phyloP scores from a whole-genome alignment of 202 grass and related monocot species.

The Hordeum pubiflorum region DNA sequence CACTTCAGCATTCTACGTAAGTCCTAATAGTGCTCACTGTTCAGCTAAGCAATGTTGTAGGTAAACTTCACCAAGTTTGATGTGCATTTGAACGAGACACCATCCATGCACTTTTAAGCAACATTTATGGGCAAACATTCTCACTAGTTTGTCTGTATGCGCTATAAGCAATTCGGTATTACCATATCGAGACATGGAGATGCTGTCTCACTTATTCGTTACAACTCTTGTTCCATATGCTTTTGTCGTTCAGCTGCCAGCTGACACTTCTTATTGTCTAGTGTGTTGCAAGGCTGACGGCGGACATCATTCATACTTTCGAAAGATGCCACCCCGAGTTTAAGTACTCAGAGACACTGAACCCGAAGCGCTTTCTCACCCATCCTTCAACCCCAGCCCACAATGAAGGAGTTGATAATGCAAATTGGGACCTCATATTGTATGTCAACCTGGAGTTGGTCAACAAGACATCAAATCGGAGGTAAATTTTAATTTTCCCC shows the following conservation, averaged over 20 bases:
- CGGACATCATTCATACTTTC: conserved; percentile 65
- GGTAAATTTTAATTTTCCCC: conserved; percentile 46
- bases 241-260: not conserved
- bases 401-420: conserved; percentile 95
- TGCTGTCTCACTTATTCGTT: not conserved
- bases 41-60: not conserved
- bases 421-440: conserved; percentile 85
- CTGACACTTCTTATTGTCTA: conserved; percentile 36
- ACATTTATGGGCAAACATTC: not conserved
- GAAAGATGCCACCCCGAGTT: conserved; percentile 61
- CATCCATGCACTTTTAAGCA: not conserved
- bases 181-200: not conserved
- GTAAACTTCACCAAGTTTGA: not conserved
- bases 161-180: not conserved
- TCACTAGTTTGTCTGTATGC: not conserved
- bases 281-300: conserved; percentile 67
- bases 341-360: conserved; percentile 75
- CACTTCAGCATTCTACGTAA: conserved; percentile 6
- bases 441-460: conserved; percentile 81
- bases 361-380: conserved; percentile 74
- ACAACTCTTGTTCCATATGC: not conserved
- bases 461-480: conserved; percentile 63
- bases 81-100: not conserved
- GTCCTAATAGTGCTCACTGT: not conserved
- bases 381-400: conserved; percentile 64